Percentiles rank a stretch among this genome's conserved stretches.
Evolutionary conservation across 1,139 yeast genomes (phyloP).

Genomic region (Spathaspora sp.): DNA sequence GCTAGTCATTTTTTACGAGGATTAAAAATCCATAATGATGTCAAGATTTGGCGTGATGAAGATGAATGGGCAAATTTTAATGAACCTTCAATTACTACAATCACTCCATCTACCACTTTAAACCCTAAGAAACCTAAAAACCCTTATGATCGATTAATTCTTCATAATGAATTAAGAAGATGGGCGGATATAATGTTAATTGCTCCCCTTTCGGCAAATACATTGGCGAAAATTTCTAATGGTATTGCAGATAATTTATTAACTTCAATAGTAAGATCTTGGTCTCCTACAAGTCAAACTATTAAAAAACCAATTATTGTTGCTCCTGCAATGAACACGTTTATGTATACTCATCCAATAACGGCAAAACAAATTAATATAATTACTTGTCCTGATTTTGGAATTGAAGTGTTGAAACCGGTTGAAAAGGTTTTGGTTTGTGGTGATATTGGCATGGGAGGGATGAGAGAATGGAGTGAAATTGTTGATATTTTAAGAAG

Average conservation of each 20-base stretch:
- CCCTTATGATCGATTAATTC: slow-evolving; percentile 48
- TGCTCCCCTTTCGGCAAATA: slow-evolving; percentile 93
- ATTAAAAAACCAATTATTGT: slow-evolving; percentile 71
- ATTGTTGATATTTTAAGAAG: slow-evolving; percentile 77
- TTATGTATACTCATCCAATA: slow-evolving; percentile 92
- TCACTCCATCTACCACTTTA: slow-evolving; percentile 15
- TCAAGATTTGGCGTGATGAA: slow-evolving; percentile 89
- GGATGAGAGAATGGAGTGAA: slow-evolving; percentile 97
- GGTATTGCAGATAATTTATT: slow-evolving; percentile 89
- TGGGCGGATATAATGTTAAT: slow-evolving; percentile 95
- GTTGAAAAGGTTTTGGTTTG: slow-evolving; percentile 91
- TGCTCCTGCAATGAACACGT: slow-evolving; percentile 98
- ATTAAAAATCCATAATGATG: slow-evolving; percentile 73
- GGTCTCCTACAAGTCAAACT: slow-evolving; percentile 63
- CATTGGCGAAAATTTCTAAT: slow-evolving; percentile 84
- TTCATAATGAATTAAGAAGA: slow-evolving; percentile 84
- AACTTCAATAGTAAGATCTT: slow-evolving; percentile 81
- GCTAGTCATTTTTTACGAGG: slow-evolving; percentile 85
- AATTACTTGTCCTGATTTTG: slow-evolving; percentile 46
- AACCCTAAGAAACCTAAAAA: slow-evolving; percentile 32
- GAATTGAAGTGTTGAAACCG: slow-evolving; percentile 80
- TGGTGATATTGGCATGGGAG: slow-evolving; percentile 98
- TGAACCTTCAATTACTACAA: slow-evolving; percentile 23
- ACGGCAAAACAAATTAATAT: slow-evolving; percentile 77
- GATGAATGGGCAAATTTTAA: slow-evolving; percentile 81